Base-by-base conservation (phyloP, 1,284 basidiomycete genomes). In the Austroboletus niveus region DNA sequence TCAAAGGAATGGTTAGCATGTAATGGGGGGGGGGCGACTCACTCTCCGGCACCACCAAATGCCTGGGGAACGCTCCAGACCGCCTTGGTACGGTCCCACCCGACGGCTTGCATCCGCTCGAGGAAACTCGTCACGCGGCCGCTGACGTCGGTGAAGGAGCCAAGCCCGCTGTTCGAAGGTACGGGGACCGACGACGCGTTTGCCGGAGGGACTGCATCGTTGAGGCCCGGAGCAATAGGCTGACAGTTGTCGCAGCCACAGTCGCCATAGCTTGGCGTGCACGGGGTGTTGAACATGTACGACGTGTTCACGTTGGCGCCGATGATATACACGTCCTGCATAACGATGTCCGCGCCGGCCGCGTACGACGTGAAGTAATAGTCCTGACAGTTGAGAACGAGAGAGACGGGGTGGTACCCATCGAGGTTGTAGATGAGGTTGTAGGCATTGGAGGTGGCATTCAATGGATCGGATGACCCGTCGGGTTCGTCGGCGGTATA, bases 401-500 rank as follows among this genome's bases (percentile, higher is more conserved):
- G 75, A 0, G 85, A 86, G 27, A 89, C 80, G 0, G 88, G 88
- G 60, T 89, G 89, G 60, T 90, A 91, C 4, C 82, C 81, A 40
- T 90, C 88, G 22, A 89, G 70, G 6, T 76, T 76, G 53, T 81
- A 79, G 57, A 91, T 88, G 39, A 84, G 72, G 57, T 84, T 78
- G 55, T 84, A 83, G 0, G 87, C 68, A 31, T 60, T 66, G 2
- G 70, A 60, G 0, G 87, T 84, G 0, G 84, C 85, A 56, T 82
- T 77, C 29, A 83, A 70, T 8, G 86, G 83, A 56, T 89, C 86
- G 27, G 75, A 77, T 4, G 78, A 76, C 17, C 88, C 87, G 60
- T 90, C 87, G 2, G 87, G 87, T 62, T 89, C 87, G 57, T 89
- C 86, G 1, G 75, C 85, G 12, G 85, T 89, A 65, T 89, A 91